Conservation (phyloP, 371 early-diverging fungal species). For the Rhizopus arrhizus region DNA sequence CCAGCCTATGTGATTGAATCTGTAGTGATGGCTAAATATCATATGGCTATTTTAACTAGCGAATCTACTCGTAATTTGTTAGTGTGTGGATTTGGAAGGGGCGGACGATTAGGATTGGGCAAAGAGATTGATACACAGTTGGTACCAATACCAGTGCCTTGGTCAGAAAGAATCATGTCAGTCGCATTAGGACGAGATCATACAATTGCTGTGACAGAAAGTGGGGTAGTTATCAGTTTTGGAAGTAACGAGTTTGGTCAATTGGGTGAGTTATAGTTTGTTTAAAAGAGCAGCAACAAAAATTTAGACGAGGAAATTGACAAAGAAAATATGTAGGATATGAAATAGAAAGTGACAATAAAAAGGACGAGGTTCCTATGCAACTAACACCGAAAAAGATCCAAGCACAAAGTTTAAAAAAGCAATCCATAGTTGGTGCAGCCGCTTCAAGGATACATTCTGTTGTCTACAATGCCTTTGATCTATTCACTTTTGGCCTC, state of each 20-base stretch:
- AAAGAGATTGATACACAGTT: constrained; percentile 59
- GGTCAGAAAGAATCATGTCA: constrained; percentile 50
- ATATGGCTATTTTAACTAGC: constrained; percentile 65
- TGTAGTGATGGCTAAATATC: constrained; percentile 71
- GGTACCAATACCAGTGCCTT: constrained; percentile 52
- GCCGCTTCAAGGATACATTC: constrained; percentile 77
- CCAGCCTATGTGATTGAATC: constrained; percentile 38
- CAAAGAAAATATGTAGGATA: constrained; percentile 39
- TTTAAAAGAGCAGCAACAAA: neutral
- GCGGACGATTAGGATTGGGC: constrained; percentile 72
- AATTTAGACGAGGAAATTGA: neutral
- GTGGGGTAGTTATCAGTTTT: constrained; percentile 55
- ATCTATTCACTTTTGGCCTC: constrained; percentile 74
- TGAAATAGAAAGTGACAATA: constrained; percentile 34
- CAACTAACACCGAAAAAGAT: constrained; percentile 65
- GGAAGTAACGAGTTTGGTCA: constrained; percentile 72
- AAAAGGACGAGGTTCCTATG: constrained; percentile 41
- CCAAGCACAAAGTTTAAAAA: constrained; percentile 55
- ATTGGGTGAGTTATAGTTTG: constrained; percentile 49
- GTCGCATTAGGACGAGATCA: constrained; percentile 78
- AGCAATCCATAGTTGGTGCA: constrained; percentile 58
- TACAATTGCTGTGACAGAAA: constrained; percentile 62
- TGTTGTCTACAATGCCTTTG: constrained; percentile 57
- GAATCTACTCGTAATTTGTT: constrained; percentile 50
- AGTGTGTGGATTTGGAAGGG: constrained; percentile 74